Conservation (phyloP, 106 monocot genomes). For the Iris macrosiphon region DNA sequence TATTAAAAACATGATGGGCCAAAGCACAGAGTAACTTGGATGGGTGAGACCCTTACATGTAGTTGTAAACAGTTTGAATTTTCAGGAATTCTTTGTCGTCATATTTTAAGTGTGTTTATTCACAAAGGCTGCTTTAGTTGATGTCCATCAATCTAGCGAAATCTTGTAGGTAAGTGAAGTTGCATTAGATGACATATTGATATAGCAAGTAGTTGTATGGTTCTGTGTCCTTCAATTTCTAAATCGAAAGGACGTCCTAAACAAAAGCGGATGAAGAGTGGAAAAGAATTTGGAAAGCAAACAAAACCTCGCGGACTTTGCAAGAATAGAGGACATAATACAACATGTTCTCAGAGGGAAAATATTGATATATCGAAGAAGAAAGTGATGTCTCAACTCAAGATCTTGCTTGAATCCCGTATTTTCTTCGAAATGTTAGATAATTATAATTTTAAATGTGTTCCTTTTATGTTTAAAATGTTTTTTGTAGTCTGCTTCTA, state of each 20-base stretch:
- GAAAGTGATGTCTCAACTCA: neutral
- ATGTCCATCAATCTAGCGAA: neutral
- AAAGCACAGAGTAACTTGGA: neutral
- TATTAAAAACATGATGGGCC: neutral
- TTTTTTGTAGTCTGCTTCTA: too few species aligned
- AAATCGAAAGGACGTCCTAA: neutral
- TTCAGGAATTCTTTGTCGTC: conserved; percentile 1
- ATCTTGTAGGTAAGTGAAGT: neutral
- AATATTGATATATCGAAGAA: neutral
- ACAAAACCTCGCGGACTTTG: neutral
- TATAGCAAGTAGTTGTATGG: neutral
- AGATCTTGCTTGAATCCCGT: conserved; percentile 1
- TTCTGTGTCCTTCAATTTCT: neutral
- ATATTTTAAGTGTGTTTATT: neutral
- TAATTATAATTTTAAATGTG: too few species aligned
- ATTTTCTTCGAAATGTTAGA: conserved; percentile 3
- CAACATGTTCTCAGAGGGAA: neutral
- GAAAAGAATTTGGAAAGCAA: neutral
- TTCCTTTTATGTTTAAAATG: too few species aligned
- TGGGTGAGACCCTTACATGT: neutral
- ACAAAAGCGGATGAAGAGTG: neutral
- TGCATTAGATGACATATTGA: neutral
- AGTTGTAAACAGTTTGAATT: conserved; percentile 7
- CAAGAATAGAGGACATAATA: neutral
- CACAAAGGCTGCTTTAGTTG: conserved; percentile 1